Evolutionary conservation across 2,329 filamentous ascomycete species (phyloP).

Genomic region (Phialocephala subalpina): DNA sequence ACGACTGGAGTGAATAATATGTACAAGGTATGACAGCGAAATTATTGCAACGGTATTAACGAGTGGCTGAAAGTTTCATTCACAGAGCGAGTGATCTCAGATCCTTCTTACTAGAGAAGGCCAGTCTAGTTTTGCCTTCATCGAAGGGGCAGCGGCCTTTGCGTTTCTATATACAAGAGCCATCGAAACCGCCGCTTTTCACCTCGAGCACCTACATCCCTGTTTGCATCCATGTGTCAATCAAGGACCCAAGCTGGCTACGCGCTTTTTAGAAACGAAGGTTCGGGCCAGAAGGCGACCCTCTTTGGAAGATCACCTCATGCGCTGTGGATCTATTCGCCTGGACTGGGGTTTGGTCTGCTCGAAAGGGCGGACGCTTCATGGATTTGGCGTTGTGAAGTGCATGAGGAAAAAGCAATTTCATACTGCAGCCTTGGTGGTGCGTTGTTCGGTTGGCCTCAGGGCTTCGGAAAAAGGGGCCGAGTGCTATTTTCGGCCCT

Average conservation of each 20-base stretch:
- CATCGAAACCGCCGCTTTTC: constrained; percentile 12
- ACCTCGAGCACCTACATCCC: constrained; percentile 9
- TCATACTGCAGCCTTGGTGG: neutral
- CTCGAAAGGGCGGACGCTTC: neutral
- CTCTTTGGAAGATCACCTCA: constrained; percentile 14
- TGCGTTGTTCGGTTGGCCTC: constrained; percentile 4
- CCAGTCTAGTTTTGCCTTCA: neutral
- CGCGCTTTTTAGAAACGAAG: constrained; percentile 11
- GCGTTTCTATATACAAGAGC: constrained; percentile 12
- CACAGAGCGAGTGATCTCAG: neutral
- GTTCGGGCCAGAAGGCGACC: constrained; percentile 7
- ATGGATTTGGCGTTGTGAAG: neutral
- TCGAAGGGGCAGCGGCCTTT: constrained; percentile 3
- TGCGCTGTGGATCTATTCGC: constrained; percentile 8
- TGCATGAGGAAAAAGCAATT: constrained; percentile 12
- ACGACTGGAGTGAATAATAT: constrained; percentile 8
- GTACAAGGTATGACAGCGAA: constrained; percentile 7
- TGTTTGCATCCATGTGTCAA: constrained; percentile 20
- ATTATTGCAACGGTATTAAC: constrained; percentile 3
- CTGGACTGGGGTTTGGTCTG: constrained; percentile 3
- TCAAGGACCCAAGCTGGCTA: constrained; percentile 1
- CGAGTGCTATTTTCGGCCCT: constrained; percentile 6
- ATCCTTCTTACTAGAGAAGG: neutral
- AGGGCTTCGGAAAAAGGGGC: constrained; percentile 1
- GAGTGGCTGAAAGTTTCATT: neutral